Percentiles rank a stretch among this genome's conserved stretches.
Conservation (phyloP, 2,329 filamentous ascomycete species). For the Xylariaceae sp. region DNA sequence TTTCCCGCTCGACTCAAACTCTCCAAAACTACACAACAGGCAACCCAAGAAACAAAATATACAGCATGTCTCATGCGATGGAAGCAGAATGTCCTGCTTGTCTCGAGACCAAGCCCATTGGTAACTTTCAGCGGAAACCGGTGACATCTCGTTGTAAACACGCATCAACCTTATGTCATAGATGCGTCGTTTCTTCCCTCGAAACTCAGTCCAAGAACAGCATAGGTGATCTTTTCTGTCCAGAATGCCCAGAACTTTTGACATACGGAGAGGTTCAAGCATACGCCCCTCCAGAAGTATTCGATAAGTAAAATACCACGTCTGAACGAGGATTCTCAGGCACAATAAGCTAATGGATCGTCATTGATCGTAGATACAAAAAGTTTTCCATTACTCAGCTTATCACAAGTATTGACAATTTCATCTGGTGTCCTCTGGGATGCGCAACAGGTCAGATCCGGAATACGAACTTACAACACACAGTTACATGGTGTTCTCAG, state of each 20-base stretch:
- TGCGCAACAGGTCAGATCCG: conserved; percentile 54
- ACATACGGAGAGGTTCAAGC: conserved; percentile 41
- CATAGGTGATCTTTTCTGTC: conserved; percentile 34
- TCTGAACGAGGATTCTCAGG: not conserved
- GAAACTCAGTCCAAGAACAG: conserved; percentile 10
- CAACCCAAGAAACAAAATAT: too few species aligned
- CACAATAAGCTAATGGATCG: too few species aligned
- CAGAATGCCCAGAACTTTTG: conserved; percentile 45
- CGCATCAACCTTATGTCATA: conserved; percentile 7
- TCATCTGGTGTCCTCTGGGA: conserved; percentile 50
- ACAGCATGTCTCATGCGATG: too few species aligned
- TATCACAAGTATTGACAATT: conserved; percentile 41
- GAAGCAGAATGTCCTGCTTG: conserved; percentile 14
- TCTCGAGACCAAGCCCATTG: conserved; percentile 8
- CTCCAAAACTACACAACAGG: too few species aligned
- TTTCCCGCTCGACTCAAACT: too few species aligned
- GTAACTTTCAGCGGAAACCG: conserved; percentile 1
- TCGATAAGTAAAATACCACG: conserved; percentile 34
- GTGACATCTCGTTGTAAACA: conserved; percentile 13
- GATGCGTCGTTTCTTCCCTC: conserved; percentile 11
- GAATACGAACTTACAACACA: conserved; percentile 33
- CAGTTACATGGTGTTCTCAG: conserved; percentile 39
- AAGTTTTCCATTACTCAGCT: conserved; percentile 9
- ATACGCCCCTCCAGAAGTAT: conserved; percentile 41
- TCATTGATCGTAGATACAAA: too few species aligned